Conservation (phyloP, 1,284 basidiomycete species). For the Cutaneotrichosporon cutaneum region DNA sequence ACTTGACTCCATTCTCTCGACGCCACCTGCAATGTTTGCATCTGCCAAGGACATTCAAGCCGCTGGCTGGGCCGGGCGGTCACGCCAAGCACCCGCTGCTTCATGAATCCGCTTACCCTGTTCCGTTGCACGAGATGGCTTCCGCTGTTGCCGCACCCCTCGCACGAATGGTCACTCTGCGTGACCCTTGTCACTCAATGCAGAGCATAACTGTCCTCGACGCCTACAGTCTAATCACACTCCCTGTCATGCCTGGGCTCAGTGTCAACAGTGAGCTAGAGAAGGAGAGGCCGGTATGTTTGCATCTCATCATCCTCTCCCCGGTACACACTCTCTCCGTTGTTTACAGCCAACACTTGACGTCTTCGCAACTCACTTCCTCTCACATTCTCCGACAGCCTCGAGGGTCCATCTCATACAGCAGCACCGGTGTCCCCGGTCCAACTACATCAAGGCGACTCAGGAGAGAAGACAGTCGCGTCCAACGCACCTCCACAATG, state of each 20-base stretch:
- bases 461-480: not conserved
- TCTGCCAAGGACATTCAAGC: not conserved
- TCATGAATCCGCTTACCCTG: not conserved
- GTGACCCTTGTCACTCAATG: constrained; percentile 1
- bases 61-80: not conserved
- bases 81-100: not conserved
- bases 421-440: not conserved
- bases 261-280: not conserved
- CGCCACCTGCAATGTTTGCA: not conserved
- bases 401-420: not conserved
- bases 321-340: not conserved
- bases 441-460: not conserved
- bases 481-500: not conserved
- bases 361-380: not conserved
- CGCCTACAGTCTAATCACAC: not conserved
- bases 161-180: not conserved
- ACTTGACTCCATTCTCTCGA: too few species aligned
- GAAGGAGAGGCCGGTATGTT: not conserved
- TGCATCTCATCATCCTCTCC: not conserved
- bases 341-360: not conserved
- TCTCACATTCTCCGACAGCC: not conserved
- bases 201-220: not conserved
- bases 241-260: not conserved
- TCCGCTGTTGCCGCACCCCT: not conserved
- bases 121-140: not conserved